A percentile compares a stretch with the other conserved stretches of the same genome.
phyloP scores from a whole-genome alignment of 108 stramenopile genomes.

The Pseudonitzschia pungens region DNA sequence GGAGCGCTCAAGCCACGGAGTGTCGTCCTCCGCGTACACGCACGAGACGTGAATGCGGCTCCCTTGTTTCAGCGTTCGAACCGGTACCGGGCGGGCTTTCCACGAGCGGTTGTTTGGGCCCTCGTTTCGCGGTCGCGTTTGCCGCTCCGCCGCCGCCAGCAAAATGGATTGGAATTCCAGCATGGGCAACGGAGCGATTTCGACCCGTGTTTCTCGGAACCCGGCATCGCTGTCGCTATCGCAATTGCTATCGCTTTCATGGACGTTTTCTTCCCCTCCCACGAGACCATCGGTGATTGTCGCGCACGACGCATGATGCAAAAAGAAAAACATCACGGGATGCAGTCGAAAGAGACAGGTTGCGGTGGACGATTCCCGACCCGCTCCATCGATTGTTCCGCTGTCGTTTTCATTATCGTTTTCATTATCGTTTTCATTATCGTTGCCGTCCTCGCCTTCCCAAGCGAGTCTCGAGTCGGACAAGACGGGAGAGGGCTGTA shows the following conservation, averaged over 20 bases:
- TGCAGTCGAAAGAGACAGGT: neutral
- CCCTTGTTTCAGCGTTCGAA: neutral
- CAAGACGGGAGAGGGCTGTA: neutral
- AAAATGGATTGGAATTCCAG: constrained; percentile 12
- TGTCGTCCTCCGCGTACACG: neutral
- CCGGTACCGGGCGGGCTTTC: neutral
- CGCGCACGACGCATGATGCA: neutral
- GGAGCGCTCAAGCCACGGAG: neutral
- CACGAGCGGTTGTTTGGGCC: neutral
- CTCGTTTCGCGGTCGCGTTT: neutral
- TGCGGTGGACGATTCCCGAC: neutral
- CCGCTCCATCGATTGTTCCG: no score
- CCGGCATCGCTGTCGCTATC: neutral
- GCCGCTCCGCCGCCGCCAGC: neutral
- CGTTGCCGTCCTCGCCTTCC: neutral
- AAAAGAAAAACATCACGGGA: constrained; percentile 13
- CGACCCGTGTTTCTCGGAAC: neutral
- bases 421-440: neutral
- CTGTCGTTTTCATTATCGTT: no score
- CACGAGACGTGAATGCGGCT: neutral
- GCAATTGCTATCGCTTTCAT: no score
- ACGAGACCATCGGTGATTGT: neutral
- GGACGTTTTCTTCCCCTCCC: neutral
- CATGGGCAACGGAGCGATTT: constrained; percentile 11
- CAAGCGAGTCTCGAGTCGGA: neutral